phyloP scores from a whole-genome alignment of 768 basidiomycete genomes.

The Collybia sordida region DNA sequence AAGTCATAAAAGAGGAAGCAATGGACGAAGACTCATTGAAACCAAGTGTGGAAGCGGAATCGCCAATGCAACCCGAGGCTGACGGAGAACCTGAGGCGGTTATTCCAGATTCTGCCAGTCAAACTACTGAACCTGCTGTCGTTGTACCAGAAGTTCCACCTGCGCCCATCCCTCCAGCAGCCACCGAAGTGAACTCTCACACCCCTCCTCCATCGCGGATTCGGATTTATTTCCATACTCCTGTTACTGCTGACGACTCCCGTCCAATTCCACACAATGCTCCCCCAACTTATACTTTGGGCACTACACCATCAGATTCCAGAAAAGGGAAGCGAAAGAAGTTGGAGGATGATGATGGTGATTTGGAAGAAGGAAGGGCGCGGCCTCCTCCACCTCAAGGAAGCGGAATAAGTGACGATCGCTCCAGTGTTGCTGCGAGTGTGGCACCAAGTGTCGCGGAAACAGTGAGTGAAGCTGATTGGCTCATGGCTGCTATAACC shows the following conservation, averaged over 20 bases:
- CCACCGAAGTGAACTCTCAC: constrained; percentile 31
- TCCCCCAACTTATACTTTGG: constrained; percentile 49
- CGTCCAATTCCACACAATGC: constrained; percentile 67
- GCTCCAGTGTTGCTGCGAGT: constrained; percentile 55
- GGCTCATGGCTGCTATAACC: constrained; percentile 87
- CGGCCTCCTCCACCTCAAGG: constrained; percentile 65
- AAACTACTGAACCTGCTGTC: constrained; percentile 18
- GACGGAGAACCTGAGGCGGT: constrained; percentile 26
- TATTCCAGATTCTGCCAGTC: constrained; percentile 20
- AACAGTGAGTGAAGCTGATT: constrained; percentile 78
- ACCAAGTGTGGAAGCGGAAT: constrained; percentile 16
- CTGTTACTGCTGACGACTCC: constrained; percentile 78
- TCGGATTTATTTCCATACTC: constrained; percentile 91
- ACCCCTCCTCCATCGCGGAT: constrained; percentile 73
- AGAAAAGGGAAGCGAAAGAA: constrained; percentile 88
- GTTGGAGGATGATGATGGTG: constrained; percentile 85
- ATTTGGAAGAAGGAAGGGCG: constrained; percentile 69
- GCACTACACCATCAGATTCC: constrained; percentile 50
- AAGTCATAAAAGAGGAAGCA: constrained; percentile 30
- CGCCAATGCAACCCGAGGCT: constrained; percentile 8
- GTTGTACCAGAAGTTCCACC: constrained; percentile 28
- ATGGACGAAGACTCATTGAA: constrained; percentile 24
- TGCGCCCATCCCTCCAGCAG: constrained; percentile 19
- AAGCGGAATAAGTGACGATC: constrained; percentile 50
- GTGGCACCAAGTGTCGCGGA: constrained; percentile 68